Percentiles rank a stretch among this genome's conserved stretches.
Evolutionary conservation across 2,329 filamentous ascomycete species (phyloP).

Genomic region (Penicillium verrucosum): DNA sequence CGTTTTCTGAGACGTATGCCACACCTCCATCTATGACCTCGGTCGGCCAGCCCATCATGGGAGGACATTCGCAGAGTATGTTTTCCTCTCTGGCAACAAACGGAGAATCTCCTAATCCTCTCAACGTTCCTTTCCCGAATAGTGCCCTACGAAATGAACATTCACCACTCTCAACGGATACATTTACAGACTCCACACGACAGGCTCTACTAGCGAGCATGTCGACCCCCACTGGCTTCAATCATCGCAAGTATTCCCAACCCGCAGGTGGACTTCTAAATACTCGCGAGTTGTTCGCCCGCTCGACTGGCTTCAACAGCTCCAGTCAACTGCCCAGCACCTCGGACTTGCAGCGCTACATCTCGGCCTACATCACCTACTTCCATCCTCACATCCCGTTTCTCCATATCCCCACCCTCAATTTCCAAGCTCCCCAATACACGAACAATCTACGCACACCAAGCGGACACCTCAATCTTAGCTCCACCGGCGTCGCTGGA

Average conservation of each 20-base stretch:
- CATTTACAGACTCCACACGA: conserved; percentile 64
- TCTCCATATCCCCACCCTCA: conserved; percentile 83
- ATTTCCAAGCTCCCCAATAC: conserved; percentile 75
- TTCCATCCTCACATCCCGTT: conserved; percentile 97
- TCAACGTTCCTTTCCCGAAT: conserved; percentile 52
- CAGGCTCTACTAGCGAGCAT: conserved; percentile 61
- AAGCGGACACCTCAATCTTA: conserved; percentile 50
- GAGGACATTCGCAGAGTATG: conserved; percentile 57
- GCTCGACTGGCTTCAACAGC: conserved; percentile 37
- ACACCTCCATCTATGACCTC: conserved; percentile 73
- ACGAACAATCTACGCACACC: conserved; percentile 59
- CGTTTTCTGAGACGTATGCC: conserved; percentile 69
- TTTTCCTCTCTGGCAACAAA: conserved; percentile 46
- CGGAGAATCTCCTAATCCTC: conserved; percentile 47
- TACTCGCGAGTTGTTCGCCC: conserved; percentile 36
- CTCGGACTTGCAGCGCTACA: conserved; percentile 82
- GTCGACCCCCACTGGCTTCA: conserved; percentile 57
- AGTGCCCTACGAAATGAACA: conserved; percentile 61
- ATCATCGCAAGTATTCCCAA: conserved; percentile 59
- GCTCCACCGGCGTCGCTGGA: conserved; percentile 58
- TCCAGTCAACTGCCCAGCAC: conserved; percentile 69
- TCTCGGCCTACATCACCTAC: conserved; percentile 83
- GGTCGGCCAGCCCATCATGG: conserved; percentile 68
- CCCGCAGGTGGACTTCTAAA: conserved; percentile 52
- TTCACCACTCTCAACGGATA: conserved; percentile 60